A percentile compares a stretch with the other conserved stretches of the same genome.
These are phyloP conservation scores for Adansonia grandidieri DNA, from an alignment of 441 rosid species.

Conservation along the genomic window DNA sequence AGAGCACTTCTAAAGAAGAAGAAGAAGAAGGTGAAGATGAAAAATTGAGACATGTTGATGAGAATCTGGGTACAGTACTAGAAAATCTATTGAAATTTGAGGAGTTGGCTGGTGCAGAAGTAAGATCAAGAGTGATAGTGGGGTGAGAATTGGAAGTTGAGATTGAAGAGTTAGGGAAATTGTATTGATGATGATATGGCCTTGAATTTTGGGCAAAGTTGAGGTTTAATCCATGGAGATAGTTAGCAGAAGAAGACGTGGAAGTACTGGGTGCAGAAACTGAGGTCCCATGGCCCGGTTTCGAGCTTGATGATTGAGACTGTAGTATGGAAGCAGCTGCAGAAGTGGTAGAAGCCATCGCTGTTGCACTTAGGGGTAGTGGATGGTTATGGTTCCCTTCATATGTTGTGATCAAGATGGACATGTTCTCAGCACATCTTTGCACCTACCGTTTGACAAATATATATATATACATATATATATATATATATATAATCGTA, in stretches of 20 bases:
- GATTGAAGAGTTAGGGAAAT: slow-evolving; percentile 45
- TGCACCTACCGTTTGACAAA: slow-evolving; percentile 55
- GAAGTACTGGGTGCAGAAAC: slow-evolving; percentile 17
- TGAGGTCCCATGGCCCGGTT: slow-evolving; percentile 30
- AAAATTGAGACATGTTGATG: slow-evolving; percentile 50
- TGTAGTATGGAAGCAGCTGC: slow-evolving; percentile 79
- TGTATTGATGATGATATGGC: slow-evolving; percentile 42
- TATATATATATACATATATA: not conserved
- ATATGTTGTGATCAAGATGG: slow-evolving; percentile 77
- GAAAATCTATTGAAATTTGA: slow-evolving; percentile 45
- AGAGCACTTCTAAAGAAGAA: slow-evolving; percentile 45
- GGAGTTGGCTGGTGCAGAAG: slow-evolving; percentile 45
- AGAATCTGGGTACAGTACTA: slow-evolving; percentile 35
- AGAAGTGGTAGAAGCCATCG: slow-evolving; percentile 91
- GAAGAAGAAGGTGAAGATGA: slow-evolving; percentile 48
- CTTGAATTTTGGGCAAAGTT: slow-evolving; percentile 56
- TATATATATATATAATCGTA: not conserved
- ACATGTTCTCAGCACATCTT: slow-evolving; percentile 82
- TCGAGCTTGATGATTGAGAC: slow-evolving; percentile 65
- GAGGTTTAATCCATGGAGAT: slow-evolving; percentile 48
- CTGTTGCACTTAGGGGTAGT: slow-evolving; percentile 74
- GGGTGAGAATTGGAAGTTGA: slow-evolving; percentile 51
- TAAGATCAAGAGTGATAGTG: slow-evolving; percentile 81
- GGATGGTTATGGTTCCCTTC: slow-evolving; percentile 86
- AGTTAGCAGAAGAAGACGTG: slow-evolving; percentile 31